Percentiles rank a stretch among this genome's conserved stretches.
phyloP scores from a whole-genome alignment of 345 rosid genomes.

The Lepidium didymum region DNA sequence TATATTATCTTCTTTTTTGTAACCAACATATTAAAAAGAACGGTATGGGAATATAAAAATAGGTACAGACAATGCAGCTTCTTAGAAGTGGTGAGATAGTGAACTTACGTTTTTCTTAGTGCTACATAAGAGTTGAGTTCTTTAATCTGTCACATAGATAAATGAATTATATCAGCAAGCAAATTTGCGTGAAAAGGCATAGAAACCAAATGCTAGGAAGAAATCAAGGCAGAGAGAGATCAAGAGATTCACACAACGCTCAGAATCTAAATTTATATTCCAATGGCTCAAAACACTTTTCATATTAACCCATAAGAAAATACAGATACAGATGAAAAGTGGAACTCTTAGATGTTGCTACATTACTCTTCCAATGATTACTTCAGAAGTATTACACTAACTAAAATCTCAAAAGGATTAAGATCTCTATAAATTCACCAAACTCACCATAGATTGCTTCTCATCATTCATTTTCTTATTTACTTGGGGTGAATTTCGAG shows the following conservation, averaged over 20 bases:
- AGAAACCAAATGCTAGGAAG: not conserved
- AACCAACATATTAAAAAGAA: not conserved
- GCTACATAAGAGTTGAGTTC: conserved; percentile 91
- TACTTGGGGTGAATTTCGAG: conserved; percentile 59
- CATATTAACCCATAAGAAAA: not conserved
- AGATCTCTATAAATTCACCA: not conserved
- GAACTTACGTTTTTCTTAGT: conserved; percentile 79
- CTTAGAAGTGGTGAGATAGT: not conserved
- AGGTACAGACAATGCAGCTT: not conserved
- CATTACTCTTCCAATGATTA: not conserved
- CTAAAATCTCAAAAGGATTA: not conserved
- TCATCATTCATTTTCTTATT: conserved; percentile 82
- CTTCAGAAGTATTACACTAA: not conserved
- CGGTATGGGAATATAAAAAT: not conserved
- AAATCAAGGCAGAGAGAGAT: not conserved
- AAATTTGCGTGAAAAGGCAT: not conserved
- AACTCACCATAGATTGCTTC: conserved; percentile 86
- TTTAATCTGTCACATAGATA: conserved; percentile 56
- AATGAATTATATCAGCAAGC: not conserved
- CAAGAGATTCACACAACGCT: not conserved
- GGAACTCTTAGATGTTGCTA: not conserved
- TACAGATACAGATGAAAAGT: not conserved
- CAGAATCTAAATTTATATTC: not conserved
- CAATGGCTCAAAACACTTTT: not conserved
- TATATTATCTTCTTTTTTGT: not conserved